Evolutionary conservation across 352 stramenopile genomes (phyloP), one percentile per base, ranked within the genome.

Genomic region (Globisporangium emineosum): DNA sequence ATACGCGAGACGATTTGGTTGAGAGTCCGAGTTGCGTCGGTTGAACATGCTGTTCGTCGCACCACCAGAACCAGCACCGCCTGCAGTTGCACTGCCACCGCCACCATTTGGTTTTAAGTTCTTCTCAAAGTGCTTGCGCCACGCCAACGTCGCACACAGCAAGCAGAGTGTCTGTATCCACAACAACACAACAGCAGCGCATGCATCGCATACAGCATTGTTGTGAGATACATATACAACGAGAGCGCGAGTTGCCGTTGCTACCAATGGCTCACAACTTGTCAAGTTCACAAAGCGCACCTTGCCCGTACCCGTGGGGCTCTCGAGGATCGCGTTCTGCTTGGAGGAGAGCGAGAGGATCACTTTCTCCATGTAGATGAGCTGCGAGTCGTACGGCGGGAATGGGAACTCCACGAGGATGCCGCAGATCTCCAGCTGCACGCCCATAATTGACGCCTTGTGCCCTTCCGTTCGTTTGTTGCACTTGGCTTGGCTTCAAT

Each of bases 231-330:
- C 25, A 19, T 5, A 43, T 21, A 52, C 13, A 50, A 6, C 1
- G 25, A 40, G 27, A 7, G 27, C 29, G 23, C 51, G 29, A 17
- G 10, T 42, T 40, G 40, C 5, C 5, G 19, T 23, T 57, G 4
- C 29, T 1, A 23, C 15, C 7, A 32, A 47, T 47, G 45, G 29
- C 29, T 32, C n/a, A 53, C n/a, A 40, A 27, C 0, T 17, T 3
- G 17, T 9, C 8, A 42, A 33, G 35, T 35, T 17, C 15, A 23
- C 5, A 15, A 59, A 49, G 29, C 60, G 15, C 49, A 95, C 86
- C 77, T 99, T 99, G 57, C 97, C 97, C 0, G 97, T 99, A 55
- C 97, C 97, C 27, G 97, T 99, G 40, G 97, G 97, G 68, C 87
- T 98, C 79, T 99, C 97, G 25, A 99, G 81, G 50, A 99, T 89